Evolutionary conservation across 495 filamentous ascomycete species (phyloP), one percentile per base, ranked within the genome.

Genomic region (Gamarada debralockiae): DNA sequence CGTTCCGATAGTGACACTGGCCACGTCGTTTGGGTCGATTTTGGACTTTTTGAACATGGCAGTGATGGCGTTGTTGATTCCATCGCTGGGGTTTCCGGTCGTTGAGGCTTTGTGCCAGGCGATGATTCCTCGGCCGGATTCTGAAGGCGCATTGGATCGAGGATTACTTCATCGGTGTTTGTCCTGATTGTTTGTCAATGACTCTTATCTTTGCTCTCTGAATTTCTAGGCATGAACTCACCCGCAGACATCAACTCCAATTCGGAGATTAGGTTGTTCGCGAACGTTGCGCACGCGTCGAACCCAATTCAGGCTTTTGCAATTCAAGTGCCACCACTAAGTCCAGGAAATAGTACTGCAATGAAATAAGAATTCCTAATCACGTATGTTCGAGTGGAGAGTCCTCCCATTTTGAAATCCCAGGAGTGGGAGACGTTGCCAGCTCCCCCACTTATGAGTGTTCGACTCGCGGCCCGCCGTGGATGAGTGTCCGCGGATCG

Each of bases 111-210:
- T 83, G 60, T 71, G 64, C 62, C 73, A 76, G 14, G 78, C 73
- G 17, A 76, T 52, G 49, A 82, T 73, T 37, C 77, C 75, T 41
- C 69, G 67, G 29, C 67, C 64, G 4, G 65, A 53, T 0, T 64
- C 57, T 5, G 62, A 57, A 1, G 67, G 61, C 60, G 60, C 5
- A 60, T 61, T 15, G 71, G 74, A 54, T 84, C 73, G 41, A 84
- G 67, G 33, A 81, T 67, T 8, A 80, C 81, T 21, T 74, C 78
- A 54, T 84, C 81, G 2, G 81, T 84, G 55, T 84, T 84, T 48
- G 80, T 85, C 23, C 80, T 77, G 45, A 65, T 66, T 7, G 69
- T 65, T 41, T 73, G 20, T 40, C 13, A 24, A 13, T 33, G 27
- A 20, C 12, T 20, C n/a, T n/a, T n/a, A n/a, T n/a, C n/a, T n/a